Conservation (phyloP, 2,329 filamentous ascomycete genomes). For the Cryphonectria nitschkei region DNA sequence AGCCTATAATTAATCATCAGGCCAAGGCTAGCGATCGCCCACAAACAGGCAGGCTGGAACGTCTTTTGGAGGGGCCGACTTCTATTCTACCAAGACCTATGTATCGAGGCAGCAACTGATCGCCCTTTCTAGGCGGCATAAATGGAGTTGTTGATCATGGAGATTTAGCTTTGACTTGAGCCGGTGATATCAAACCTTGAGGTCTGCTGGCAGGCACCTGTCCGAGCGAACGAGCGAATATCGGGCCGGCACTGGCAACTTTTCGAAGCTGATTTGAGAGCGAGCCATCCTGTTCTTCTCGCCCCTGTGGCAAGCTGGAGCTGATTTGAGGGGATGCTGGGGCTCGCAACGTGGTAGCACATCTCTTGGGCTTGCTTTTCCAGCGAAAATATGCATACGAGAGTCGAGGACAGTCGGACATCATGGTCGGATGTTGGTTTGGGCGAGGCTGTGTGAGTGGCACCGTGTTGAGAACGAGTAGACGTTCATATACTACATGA, state of each 20-base stretch:
- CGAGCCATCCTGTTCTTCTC: not conserved
- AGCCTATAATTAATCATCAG: not conserved
- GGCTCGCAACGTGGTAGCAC: no score
- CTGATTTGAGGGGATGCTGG: not conserved
- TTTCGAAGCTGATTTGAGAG: not conserved
- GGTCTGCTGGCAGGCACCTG: not conserved
- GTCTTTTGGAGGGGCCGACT: not conserved
- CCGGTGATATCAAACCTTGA: not conserved
- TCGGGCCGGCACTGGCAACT: not conserved
- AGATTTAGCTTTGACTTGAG: not conserved
- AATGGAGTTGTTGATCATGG: not conserved
- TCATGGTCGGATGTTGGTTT: no score
- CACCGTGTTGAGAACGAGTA: no score
- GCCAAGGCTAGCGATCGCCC: not conserved
- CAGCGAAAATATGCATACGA: no score
- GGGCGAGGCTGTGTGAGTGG: no score
- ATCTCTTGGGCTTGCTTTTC: no score
- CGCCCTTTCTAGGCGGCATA: not conserved
- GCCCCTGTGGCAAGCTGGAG: not conserved
- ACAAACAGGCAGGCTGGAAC: not conserved
- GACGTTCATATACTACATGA: no score
- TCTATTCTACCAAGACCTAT: not conserved
- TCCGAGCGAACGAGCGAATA: not conserved
- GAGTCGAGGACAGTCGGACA: no score
- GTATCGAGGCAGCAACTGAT: not conserved